phyloP scores from a whole-genome alignment of 2,329 filamentous ascomycete species.

The Pseudonectria foliicola region DNA sequence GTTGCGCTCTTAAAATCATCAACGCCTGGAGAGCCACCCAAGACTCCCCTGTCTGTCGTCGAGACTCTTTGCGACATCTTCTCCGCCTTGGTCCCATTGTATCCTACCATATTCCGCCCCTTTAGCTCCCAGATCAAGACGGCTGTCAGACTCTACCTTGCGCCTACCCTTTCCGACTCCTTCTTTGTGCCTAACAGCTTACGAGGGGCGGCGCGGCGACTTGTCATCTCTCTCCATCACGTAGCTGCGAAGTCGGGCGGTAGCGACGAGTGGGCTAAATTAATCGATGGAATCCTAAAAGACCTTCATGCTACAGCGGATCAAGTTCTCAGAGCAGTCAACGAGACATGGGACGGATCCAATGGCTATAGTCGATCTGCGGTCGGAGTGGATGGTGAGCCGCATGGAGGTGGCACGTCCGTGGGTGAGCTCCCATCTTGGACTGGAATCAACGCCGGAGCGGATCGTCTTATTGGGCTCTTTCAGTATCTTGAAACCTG shows the following conservation, averaged over 20 bases:
- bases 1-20: slow-evolving; percentile 55
- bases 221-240: slow-evolving; percentile 67
- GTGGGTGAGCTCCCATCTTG: slow-evolving; percentile 56
- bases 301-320: slow-evolving; percentile 66
- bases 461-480: slow-evolving; percentile 60
- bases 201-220: slow-evolving; percentile 49
- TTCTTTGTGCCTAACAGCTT: slow-evolving; percentile 44
- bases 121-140: slow-evolving; percentile 61
- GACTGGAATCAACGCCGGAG: slow-evolving; percentile 67
- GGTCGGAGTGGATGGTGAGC: slow-evolving; percentile 39
- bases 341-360: slow-evolving; percentile 74
- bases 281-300: slow-evolving; percentile 53
- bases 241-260: slow-evolving; percentile 75
- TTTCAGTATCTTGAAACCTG: slow-evolving; percentile 58
- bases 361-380: slow-evolving; percentile 39
- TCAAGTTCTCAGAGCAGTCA: slow-evolving; percentile 67
- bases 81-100: slow-evolving; percentile 64
- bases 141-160: slow-evolving; percentile 53
- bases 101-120: slow-evolving; percentile 76
- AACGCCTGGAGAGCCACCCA: slow-evolving; percentile 18
- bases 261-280: slow-evolving; percentile 70
- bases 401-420: slow-evolving; percentile 38
- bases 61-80: slow-evolving; percentile 68
- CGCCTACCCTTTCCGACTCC: slow-evolving; percentile 52
- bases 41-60: slow-evolving; percentile 42